Base-by-base conservation (phyloP, 2,329 filamentous ascomycete species). In the Ascochyta rabiei region DNA sequence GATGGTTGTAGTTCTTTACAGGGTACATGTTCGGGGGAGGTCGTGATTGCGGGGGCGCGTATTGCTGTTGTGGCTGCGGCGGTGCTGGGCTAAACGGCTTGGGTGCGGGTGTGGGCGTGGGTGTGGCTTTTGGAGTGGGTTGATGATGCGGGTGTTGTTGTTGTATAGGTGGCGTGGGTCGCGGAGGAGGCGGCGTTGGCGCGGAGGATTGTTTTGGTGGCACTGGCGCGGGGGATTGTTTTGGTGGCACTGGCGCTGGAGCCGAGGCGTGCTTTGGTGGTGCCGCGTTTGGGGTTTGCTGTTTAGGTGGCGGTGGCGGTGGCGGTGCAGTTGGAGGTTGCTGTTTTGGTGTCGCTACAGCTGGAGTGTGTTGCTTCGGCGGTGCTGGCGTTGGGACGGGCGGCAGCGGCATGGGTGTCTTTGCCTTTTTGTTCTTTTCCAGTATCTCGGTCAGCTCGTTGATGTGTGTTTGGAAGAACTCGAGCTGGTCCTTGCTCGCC, bases 391-490 rank as follows among this genome's bases (percentile, higher is more conserved):
- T 26, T 9, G 10, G 37, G 19, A 18, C 19, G 61, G 49, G 37
- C 12, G 62, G 49, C 21, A 55, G 47, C 28, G 66, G 48, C 33
- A 50, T 48, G n/a, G 56, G 52, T 7, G 40, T 43, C 34, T 55
- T 55, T 31, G 65, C 61, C 16, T 68, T 69, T 57, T 78, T 79
- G 56, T 79, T 74, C 46, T 71, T 73, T 38, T 75, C 71, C 16
- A 82, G 68, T 41, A 79, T 75, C n/a, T 68, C 69, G 2, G 88
- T 92, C 52, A 95, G 83, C 69, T 91, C 86, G 66, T 92, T 89
- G 58, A 95, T 95, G 37, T 95, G 90, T 43, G 82, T 82, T 70
- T 95, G 90, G 63, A 95, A 95, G 58, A 87, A 84, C 41, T 86
- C 85, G 12, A 95, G 77, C 70, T 95, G 89, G 13, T 86, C 83